phyloP scores from a whole-genome alignment of 129 eudicot genomes.

The Kitagawia praeruptora region DNA sequence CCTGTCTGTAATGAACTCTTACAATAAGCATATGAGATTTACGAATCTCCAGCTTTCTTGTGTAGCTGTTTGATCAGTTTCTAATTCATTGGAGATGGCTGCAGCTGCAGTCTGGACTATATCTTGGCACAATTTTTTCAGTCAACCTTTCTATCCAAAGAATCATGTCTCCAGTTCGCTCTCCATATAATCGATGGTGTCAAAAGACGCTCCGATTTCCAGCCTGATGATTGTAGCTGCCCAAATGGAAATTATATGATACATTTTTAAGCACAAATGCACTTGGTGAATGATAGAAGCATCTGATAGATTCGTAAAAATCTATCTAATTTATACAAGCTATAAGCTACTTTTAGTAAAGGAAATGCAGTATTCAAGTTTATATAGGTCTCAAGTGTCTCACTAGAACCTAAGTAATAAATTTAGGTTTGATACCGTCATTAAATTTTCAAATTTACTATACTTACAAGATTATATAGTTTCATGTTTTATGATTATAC shows the following conservation, averaged over 20 bases:
- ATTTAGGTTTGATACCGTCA: background rate
- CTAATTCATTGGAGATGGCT: background rate
- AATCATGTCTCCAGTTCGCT: constrained; percentile 54
- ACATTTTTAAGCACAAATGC: background rate
- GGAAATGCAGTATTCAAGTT: background rate
- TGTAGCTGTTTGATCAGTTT: background rate
- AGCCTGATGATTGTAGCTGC: constrained; percentile 78
- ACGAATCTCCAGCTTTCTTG: background rate
- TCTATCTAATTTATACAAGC: background rate
- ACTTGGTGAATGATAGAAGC: background rate
- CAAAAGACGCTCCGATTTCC: constrained; percentile 87
- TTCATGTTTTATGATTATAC: background rate
- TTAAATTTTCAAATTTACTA: background rate
- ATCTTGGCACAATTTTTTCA: constrained; percentile 19
- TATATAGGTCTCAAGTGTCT: background rate
- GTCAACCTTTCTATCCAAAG: constrained; percentile 40
- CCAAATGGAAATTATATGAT: background rate
- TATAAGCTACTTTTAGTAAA: background rate
- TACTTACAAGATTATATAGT: background rate
- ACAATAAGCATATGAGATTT: background rate
- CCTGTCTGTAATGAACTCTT: background rate
- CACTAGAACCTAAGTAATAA: background rate
- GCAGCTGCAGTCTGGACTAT: background rate
- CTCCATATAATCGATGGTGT: constrained; percentile 86
- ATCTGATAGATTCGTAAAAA: background rate